Evolutionary conservation across 2,329 filamentous ascomycete genomes (phyloP).

Genomic region (Ophiostoma angusticollis): DNA sequence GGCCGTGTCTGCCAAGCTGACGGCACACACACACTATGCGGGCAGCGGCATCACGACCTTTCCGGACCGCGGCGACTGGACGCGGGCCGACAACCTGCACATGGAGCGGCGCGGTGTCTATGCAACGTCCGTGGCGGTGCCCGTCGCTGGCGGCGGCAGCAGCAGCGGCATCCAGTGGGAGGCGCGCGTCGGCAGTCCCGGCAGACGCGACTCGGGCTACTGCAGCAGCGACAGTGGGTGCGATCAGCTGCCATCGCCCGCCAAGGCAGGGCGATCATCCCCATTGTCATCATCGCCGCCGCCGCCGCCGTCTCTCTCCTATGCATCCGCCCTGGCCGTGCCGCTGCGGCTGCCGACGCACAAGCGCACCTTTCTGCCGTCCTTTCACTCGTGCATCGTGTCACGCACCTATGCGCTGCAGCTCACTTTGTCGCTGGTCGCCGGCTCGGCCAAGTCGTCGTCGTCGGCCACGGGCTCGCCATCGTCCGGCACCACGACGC

Average conservation of each 20-base stretch:
- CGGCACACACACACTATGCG: slow-evolving; percentile 40
- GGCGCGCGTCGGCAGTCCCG: slow-evolving; percentile 19
- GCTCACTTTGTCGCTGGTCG: slow-evolving; percentile 27
- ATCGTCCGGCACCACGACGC: not conserved
- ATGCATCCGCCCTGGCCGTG: slow-evolving; percentile 31
- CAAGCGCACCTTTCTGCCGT: slow-evolving; percentile 40
- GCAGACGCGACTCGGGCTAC: slow-evolving; percentile 41
- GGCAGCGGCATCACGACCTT: slow-evolving; percentile 31
- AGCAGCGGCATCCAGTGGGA: slow-evolving; percentile 35
- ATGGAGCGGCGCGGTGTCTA: slow-evolving; percentile 33
- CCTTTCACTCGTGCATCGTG: slow-evolving; percentile 45
- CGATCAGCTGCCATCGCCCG: not conserved
- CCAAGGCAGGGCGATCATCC: too few species aligned
- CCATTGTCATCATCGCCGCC: too few species aligned
- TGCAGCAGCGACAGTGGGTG: slow-evolving; percentile 24
- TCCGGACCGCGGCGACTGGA: slow-evolving; percentile 38
- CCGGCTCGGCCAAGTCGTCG: slow-evolving; percentile 23
- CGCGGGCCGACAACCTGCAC: slow-evolving; percentile 19
- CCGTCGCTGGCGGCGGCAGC: too few species aligned
- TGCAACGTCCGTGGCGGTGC: slow-evolving; percentile 30
- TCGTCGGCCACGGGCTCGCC: slow-evolving; percentile 16
- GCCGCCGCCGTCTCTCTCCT: slow-evolving; percentile 17
- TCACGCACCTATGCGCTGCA: slow-evolving; percentile 42
- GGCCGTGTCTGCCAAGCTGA: slow-evolving; percentile 36
- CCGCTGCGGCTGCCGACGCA: slow-evolving; percentile 34